Conservation (phyloP, 805 yeast genomes). For the Barnettozyma populi region DNA sequence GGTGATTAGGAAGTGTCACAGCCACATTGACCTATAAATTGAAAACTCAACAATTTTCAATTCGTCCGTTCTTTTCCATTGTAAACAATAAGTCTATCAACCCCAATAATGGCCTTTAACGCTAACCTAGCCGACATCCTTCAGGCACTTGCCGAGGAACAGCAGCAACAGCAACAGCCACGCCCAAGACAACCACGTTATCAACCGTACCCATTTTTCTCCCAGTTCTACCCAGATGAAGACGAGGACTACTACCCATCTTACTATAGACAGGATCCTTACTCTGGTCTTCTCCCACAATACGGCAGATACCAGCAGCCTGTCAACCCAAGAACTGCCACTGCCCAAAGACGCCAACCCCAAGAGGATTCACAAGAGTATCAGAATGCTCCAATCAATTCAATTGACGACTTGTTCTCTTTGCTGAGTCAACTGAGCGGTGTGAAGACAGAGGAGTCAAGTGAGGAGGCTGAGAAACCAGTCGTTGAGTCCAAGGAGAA, state of each 20-base stretch:
- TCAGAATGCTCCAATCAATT: neutral
- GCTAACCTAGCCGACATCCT: constrained; percentile 21
- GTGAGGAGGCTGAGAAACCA: neutral
- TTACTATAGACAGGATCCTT: constrained; percentile 10
- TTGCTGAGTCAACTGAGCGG: neutral
- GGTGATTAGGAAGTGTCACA: neutral
- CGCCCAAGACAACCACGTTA: neutral
- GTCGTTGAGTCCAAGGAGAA: neutral
- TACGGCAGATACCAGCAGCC: neutral
- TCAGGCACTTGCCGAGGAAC: constrained; percentile 16
- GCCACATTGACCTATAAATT: constrained; percentile 1
- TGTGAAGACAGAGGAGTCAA: neutral
- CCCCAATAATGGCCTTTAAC: constrained; percentile 12
- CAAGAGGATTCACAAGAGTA: neutral
- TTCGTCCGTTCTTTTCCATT: neutral
- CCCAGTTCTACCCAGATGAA: constrained; percentile 9
- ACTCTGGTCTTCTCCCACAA: constrained; percentile 3
- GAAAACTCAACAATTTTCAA: neutral
- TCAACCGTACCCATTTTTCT: constrained; percentile 1
- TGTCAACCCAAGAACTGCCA: neutral
- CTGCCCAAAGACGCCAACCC: neutral
- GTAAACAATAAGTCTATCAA: neutral
- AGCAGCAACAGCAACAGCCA: constrained; percentile 7
- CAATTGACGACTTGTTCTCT: neutral
- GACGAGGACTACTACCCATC: constrained; percentile 9